A percentile compares a stretch with the other conserved stretches of the same genome.
phyloP scores from a whole-genome alignment of 2,329 filamentous ascomycete species.

The Colletotrichum echinochloae region DNA sequence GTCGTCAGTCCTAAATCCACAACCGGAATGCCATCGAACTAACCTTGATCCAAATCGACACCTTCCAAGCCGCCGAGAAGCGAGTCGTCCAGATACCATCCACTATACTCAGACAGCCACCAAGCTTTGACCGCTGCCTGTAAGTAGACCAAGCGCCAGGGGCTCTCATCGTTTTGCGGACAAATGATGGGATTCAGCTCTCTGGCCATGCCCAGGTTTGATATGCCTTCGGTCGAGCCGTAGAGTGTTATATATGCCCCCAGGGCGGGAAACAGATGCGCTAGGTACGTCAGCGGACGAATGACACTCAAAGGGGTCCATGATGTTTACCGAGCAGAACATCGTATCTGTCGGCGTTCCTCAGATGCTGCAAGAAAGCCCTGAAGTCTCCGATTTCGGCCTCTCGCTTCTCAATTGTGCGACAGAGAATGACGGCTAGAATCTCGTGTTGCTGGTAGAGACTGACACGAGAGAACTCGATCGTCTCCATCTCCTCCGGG shows the following conservation, averaged over 20 bases:
- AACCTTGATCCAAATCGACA: constrained; percentile 72
- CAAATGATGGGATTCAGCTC: constrained; percentile 77
- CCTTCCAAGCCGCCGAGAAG: constrained; percentile 49
- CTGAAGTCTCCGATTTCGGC: constrained; percentile 79
- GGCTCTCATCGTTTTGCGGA: constrained; percentile 72
- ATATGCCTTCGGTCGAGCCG: constrained; percentile 80
- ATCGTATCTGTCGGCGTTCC: constrained; percentile 82
- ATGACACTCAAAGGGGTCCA: constrained; percentile 27
- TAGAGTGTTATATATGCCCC: constrained; percentile 82
- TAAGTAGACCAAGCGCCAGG: constrained; percentile 80
- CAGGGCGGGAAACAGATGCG: constrained; percentile 86
- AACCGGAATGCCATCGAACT: constrained; percentile 35
- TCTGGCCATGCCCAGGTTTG: constrained; percentile 75
- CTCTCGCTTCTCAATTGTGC: constrained; percentile 81
- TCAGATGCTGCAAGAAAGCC: constrained; percentile 75
- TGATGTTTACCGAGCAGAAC: constrained; percentile 61
- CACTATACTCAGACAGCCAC: constrained; percentile 95
- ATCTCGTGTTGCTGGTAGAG: constrained; percentile 91
- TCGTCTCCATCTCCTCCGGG: constrained; percentile 78
- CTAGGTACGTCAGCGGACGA: constrained; percentile 46
- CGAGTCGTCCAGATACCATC: constrained; percentile 83
- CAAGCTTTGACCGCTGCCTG: constrained; percentile 83
- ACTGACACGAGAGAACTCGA: constrained; percentile 84
- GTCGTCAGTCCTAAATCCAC: constrained; percentile 44
- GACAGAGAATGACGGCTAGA: constrained; percentile 82